Conservation (phyloP, 306 rosid genomes). For the Trifolium fragiferum region DNA sequence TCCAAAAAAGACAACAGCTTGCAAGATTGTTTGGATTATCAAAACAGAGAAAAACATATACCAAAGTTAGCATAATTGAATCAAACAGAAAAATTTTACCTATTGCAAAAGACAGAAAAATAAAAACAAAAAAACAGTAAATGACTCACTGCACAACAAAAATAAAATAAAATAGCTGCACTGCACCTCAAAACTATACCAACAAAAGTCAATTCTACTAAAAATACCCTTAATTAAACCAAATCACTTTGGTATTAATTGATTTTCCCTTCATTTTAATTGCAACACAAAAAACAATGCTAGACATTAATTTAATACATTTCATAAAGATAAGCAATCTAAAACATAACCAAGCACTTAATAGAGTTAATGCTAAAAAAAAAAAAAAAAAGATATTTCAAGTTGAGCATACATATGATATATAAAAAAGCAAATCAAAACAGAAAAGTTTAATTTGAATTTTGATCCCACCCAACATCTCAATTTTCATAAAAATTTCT, state of each 20-base stretch:
- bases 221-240: background rate
- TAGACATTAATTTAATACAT: conserved; percentile 22
- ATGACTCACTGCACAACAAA: background rate
- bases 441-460: conserved; percentile 30
- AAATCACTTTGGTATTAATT: background rate
- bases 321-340: conserved; percentile 11
- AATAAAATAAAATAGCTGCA: too few relatives aligned
- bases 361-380: background rate
- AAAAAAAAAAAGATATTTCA: background rate
- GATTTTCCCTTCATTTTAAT: background rate
- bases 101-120: conserved; percentile 15
- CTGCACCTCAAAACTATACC: background rate
- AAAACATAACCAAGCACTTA: conserved; percentile 18
- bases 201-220: background rate
- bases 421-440: too few relatives aligned
- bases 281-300: conserved; percentile 2
- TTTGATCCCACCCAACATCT: conserved; percentile 12
- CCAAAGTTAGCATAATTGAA: conserved; percentile 17
- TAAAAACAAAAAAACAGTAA: background rate
- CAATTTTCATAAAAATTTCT: background rate
- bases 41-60: background rate
- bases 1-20: conserved; percentile 5
- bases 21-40: conserved; percentile 19
- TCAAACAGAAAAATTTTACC: conserved; percentile 31
- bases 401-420: conserved; percentile 1